These are phyloP conservation scores for Thelonectria olida DNA, from an alignment of 2,329 filamentous ascomycete species.

Conservation along the genomic window DNA sequence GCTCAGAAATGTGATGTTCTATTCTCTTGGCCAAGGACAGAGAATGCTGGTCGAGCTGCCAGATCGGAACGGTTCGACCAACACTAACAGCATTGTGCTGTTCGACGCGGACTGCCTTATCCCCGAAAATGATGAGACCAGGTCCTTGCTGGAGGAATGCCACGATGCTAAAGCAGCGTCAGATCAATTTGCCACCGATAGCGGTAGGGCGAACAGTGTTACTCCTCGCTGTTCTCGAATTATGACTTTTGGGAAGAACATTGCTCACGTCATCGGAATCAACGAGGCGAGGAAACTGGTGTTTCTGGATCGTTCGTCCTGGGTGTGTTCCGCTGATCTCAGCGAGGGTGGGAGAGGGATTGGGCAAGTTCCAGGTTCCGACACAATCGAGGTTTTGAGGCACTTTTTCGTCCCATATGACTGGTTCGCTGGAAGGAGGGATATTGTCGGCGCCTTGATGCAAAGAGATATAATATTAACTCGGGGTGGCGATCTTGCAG, in stretches of 20 bases:
- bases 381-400: slow-evolving; percentile 1
- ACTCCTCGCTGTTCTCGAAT: neutral
- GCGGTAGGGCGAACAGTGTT: neutral
- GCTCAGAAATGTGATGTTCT: slow-evolving; percentile 35
- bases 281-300: slow-evolving; percentile 47
- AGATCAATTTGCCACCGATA: slow-evolving; percentile 5
- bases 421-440: slow-evolving; percentile 24
- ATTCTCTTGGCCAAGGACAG: slow-evolving; percentile 25
- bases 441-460: slow-evolving; percentile 16
- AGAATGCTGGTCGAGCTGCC: slow-evolving; percentile 24
- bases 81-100: slow-evolving; percentile 14
- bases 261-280: slow-evolving; percentile 38
- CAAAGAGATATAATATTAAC: slow-evolving; percentile 21
- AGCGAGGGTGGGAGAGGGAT: slow-evolving; percentile 3
- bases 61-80: slow-evolving; percentile 2
- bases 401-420: slow-evolving; percentile 28
- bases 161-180: neutral
- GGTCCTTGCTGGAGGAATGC: neutral
- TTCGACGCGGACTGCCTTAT: slow-evolving; percentile 19
- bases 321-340: slow-evolving; percentile 26
- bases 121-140: neutral
- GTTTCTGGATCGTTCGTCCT: slow-evolving; percentile 37
- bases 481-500: slow-evolving; percentile 16
- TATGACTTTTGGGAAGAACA: slow-evolving; percentile 1
- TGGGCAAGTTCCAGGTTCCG: neutral